These are phyloP conservation scores for Rhizopogon salebrosus DNA, from an alignment of 768 basidiomycete species.

Conservation along the genomic window DNA sequence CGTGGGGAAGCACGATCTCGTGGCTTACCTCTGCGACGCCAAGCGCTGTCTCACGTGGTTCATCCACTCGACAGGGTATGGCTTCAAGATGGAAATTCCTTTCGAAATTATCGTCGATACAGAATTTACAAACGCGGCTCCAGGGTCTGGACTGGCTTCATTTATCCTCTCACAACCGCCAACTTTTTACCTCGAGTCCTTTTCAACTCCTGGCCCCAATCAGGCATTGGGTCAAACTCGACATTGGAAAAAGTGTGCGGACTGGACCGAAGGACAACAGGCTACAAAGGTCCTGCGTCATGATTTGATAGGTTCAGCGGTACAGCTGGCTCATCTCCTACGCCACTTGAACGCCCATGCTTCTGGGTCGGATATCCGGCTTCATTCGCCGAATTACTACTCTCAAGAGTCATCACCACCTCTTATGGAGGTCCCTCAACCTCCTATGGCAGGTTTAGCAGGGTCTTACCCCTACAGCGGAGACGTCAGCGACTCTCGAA, in stretches of 20 bases:
- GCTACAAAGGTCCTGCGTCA: constrained; percentile 62
- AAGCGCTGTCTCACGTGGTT: constrained; percentile 75
- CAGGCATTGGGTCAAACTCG: constrained; percentile 26
- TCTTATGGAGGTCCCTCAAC: constrained; percentile 36
- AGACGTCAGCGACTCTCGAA: constrained; percentile 14
- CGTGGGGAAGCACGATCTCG: constrained; percentile 54
- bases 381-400: constrained; percentile 34
- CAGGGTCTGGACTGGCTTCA: constrained; percentile 53
- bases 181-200: constrained; percentile 58
- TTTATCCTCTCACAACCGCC: constrained; percentile 67
- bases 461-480: constrained; percentile 24
- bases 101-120: constrained; percentile 58
- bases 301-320: constrained; percentile 57
- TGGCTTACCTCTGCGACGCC: constrained; percentile 69
- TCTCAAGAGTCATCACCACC: constrained; percentile 23
- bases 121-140: constrained; percentile 48
- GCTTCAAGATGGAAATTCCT: constrained; percentile 84
- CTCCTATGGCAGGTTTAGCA: constrained; percentile 29
- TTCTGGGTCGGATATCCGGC: constrained; percentile 28
- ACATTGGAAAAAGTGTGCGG: constrained; percentile 59
- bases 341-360: constrained; percentile 35
- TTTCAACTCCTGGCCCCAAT: constrained; percentile 25
- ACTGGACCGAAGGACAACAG: constrained; percentile 76
- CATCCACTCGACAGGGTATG: constrained; percentile 62
- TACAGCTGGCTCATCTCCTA: constrained; percentile 54